These are phyloP conservation scores for Pugionium cornutum DNA, from an alignment of 345 rosid species.

Conservation along the genomic window DNA sequence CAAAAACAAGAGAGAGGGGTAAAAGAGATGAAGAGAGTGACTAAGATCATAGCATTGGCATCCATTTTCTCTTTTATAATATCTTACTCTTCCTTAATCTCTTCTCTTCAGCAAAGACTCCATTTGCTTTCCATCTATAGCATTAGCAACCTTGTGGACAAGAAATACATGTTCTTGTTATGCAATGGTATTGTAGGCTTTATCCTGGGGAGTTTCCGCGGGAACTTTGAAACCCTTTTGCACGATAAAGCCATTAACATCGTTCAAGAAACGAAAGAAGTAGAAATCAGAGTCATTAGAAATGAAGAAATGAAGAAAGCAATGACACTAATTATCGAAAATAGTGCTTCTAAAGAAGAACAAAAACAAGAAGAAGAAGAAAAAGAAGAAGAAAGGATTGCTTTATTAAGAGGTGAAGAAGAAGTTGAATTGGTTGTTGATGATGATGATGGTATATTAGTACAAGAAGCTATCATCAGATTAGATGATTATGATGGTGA, in stretches of 20 bases:
- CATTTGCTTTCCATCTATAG: constrained; percentile 24
- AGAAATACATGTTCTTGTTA: constrained; percentile 66
- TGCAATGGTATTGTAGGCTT: constrained; percentile 70
- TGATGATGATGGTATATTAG: constrained; percentile 30
- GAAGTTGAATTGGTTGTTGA: constrained; percentile 25
- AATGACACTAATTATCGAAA: constrained; percentile 29
- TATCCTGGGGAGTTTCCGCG: constrained; percentile 41
- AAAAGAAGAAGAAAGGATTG: not conserved
- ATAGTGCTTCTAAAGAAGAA: constrained; percentile 20
- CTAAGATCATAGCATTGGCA: constrained; percentile 38
- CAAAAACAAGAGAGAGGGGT: constrained; percentile 21
- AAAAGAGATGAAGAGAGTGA: constrained; percentile 39
- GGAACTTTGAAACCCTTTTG: constrained; percentile 25
- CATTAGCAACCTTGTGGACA: constrained; percentile 41
- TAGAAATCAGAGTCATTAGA: not conserved
- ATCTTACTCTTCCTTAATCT: constrained; percentile 35
- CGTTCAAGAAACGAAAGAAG: constrained; percentile 20
- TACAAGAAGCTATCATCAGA: constrained; percentile 14
- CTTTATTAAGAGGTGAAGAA: constrained; percentile 18
- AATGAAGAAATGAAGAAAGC: constrained; percentile 24
- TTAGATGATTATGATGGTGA: constrained; percentile 19
- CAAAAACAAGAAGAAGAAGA: constrained; percentile 16
- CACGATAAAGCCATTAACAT: constrained; percentile 12
- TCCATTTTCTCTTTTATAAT: constrained; percentile 48
- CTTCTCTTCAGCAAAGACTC: constrained; percentile 41